phyloP scores from a whole-genome alignment of 768 basidiomycete species.

The Kwoniella dejecticola region DNA sequence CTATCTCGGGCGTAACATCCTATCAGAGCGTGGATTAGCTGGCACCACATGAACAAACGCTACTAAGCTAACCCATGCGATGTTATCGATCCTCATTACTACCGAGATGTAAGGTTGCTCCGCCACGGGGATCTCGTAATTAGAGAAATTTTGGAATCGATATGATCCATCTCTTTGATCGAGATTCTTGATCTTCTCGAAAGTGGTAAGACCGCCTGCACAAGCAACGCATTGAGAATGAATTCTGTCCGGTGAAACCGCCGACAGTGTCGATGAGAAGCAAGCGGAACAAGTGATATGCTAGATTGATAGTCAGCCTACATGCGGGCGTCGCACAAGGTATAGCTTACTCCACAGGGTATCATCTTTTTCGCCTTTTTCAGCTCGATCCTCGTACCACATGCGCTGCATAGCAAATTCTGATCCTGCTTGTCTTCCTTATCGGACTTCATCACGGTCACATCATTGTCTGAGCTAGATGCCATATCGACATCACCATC shows the following conservation, averaged over 20 bases:
- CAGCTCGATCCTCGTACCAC: constrained; percentile 2
- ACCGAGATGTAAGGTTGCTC: neutral
- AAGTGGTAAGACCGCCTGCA: constrained; percentile 16
- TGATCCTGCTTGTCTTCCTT: neutral
- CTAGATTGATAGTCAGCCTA: constrained; percentile 17
- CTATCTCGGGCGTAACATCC: constrained; percentile 45
- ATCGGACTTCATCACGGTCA: too few species aligned
- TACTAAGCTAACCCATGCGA: constrained; percentile 42
- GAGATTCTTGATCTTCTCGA: constrained; percentile 19
- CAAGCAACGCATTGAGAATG: constrained; percentile 37
- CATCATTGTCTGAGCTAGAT: too few species aligned
- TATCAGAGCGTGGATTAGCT: constrained; percentile 1
- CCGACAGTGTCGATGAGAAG: constrained; percentile 37
- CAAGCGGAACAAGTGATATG: constrained; percentile 39
- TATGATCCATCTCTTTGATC: neutral
- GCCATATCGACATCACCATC: too few species aligned
- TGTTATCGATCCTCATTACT: constrained; percentile 49
- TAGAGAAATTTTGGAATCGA: constrained; percentile 1
- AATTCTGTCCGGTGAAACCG: constrained; percentile 32
- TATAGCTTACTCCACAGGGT: constrained; percentile 38
- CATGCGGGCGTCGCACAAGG: neutral
- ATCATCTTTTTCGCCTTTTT: constrained; percentile 24
- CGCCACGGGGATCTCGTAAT: neutral
- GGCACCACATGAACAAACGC: neutral
- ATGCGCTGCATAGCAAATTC: constrained; percentile 13